A percentile compares a stretch with the other conserved stretches of the same genome.
Conservation (phyloP, 306 rosid genomes). For the Quercus dentata region DNA sequence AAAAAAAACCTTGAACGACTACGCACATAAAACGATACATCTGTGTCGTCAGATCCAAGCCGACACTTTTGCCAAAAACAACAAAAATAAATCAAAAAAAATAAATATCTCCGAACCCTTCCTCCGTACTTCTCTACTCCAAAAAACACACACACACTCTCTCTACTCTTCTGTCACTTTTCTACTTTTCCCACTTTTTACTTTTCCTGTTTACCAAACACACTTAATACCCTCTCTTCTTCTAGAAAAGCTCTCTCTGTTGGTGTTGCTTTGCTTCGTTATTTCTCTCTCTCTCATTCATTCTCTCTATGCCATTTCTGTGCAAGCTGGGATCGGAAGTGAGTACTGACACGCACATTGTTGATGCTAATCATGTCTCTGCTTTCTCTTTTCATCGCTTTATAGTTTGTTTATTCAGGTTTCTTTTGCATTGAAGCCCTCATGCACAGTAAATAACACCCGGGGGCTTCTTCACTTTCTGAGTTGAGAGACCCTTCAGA, state of each 20-base stretch:
- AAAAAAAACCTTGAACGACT: conserved; percentile 13
- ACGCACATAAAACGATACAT: not conserved
- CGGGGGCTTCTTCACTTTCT: conserved; percentile 16
- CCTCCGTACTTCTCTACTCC: not conserved
- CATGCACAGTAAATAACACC: conserved; percentile 10
- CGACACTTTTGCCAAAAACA: conserved; percentile 23
- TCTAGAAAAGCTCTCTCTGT: conserved; percentile 12
- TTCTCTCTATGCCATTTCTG: not conserved
- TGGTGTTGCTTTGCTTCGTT: not conserved
- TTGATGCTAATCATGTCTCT: conserved; percentile 6
- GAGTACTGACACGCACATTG: conserved; percentile 16
- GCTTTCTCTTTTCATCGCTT: conserved; percentile 5
- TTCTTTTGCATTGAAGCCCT: not conserved
- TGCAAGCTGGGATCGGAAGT: conserved; percentile 27
- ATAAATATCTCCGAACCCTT: not conserved
- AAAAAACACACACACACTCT: not conserved
- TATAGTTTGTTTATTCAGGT: not conserved
- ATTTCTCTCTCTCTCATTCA: not conserved
- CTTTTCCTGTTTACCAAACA: conserved; percentile 48
- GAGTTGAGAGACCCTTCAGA: conserved; percentile 13
- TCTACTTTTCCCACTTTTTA: conserved; percentile 40
- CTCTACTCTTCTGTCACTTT: not conserved
- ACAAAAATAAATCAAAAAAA: too few species aligned
- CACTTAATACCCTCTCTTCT: not conserved
- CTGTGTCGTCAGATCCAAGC: conserved; percentile 18